Conservation (phyloP, 306 rosid species). For the Cicer arietinum region DNA sequence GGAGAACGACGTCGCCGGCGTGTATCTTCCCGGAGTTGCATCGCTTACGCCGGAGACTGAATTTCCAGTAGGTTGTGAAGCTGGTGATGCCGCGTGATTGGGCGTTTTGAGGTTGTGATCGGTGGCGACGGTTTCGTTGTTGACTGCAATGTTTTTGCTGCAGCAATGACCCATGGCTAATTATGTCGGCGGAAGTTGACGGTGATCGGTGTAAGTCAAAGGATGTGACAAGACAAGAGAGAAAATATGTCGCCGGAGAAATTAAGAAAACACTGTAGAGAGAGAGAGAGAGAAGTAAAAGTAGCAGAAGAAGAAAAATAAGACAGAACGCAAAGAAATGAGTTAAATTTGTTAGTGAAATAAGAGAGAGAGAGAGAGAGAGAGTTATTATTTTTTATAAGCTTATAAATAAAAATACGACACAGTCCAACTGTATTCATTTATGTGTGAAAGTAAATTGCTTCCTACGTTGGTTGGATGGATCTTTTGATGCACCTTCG, state of each 20-base stretch:
- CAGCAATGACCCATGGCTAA: slow-evolving; percentile 86
- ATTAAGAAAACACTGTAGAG: slow-evolving; percentile 41
- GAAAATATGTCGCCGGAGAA: slow-evolving; percentile 47
- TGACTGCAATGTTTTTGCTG: slow-evolving; percentile 65
- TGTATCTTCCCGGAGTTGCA: slow-evolving; percentile 55
- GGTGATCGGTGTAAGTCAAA: slow-evolving; percentile 53
- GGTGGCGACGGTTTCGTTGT: slow-evolving; percentile 49
- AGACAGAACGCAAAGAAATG: not conserved
- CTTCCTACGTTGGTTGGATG: slow-evolving; percentile 48
- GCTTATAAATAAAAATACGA: slow-evolving; percentile 35
- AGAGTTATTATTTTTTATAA: slow-evolving; percentile 39
- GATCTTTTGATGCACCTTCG: slow-evolving; percentile 35
- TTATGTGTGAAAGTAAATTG: slow-evolving; percentile 49
- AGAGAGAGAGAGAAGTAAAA: slow-evolving; percentile 1
- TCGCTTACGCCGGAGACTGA: slow-evolving; percentile 45
- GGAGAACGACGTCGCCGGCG: slow-evolving; percentile 70
- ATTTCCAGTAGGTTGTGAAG: slow-evolving; percentile 19
- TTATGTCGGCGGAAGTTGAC: not conserved
- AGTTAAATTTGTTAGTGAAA: slow-evolving; percentile 47
- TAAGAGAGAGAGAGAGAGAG: slow-evolving; percentile 35
- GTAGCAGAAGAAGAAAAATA: slow-evolving; percentile 3
- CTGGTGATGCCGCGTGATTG: slow-evolving; percentile 29
- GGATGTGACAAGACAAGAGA: slow-evolving; percentile 47
- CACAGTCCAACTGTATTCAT: slow-evolving; percentile 50
- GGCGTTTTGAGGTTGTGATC: slow-evolving; percentile 43